Base-by-base conservation (phyloP, 164 flowering plant species). In the Echeveria elegans region DNA sequence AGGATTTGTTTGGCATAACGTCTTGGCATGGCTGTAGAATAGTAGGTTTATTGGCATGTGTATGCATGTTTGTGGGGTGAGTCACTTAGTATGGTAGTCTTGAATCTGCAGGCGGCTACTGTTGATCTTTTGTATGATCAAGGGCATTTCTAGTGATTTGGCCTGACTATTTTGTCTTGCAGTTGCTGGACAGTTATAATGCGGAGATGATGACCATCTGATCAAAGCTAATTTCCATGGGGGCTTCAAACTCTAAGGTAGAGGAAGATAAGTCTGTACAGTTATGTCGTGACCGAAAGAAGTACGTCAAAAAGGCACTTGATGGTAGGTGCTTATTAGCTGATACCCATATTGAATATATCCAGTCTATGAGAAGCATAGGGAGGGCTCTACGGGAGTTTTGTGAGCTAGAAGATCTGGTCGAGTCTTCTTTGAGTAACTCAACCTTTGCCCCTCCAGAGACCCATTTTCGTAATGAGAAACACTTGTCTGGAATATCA, bases 301-400 rank as follows among this genome's bases (percentile, higher is more conserved):
- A 78, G 69, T 85, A 85, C 72, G 86, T 94, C 50, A 82, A 78
- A 70, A 89, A 88, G 77, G 92, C 96, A 56, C 89, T 91, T 67
- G 82, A 94, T 77, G 96, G 96, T 12, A 82, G 97, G 76, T 89
- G 95, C 72, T 77, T 87, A 37, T 78, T 94, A 0, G 97, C 97
- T 36, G 80, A 84, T n/a, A 82, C 93, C 70, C 99, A 92, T 76
- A 83, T 92, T 69, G 47, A 78, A 18, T 94, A 94, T 65, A 78
- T 92, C 62, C 84, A 88, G 66, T 86, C 87, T n/a, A 78, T 94
- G 24, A 83, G 65, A 71, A 80, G 45, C 36, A 81, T 77, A 16
- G 99, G 97, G 29, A 73, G 68, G 61, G 92, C 92, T 50, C 77
- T 94, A 19, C 70, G 86, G 73, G 86, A 76, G 79, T 89, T 94